Evolutionary conservation across 331 rosid species (phyloP), one percentile per base, ranked within the genome.

Genomic region (Saraca asoca): DNA sequence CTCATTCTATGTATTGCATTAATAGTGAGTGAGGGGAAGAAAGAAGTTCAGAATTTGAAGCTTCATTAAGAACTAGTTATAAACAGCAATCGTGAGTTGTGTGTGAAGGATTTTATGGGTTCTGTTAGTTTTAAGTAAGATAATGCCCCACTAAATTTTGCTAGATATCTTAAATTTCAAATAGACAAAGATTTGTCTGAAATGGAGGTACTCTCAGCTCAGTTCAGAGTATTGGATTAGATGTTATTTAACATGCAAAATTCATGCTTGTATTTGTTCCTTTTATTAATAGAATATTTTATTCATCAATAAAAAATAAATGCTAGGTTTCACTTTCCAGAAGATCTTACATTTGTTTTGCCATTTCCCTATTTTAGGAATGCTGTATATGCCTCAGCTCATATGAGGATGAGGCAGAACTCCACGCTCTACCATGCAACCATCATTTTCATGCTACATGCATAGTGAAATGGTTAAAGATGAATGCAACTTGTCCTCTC

Each of bases 401-500:
- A 9, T 94, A 94, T n/a, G 97, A 90, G 74, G 91, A 94, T 39
- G 97, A 95, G 69, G 80, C 64, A 50, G 99, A 94, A 74, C 96
- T 94, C 61, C 89, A 94, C 51, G 74, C 92, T 70, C 92, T 94
- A 66, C 97, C 97, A 35, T 94, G 99, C 83, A 94, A 83, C 78
- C 99, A 94, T 75, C 99, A 94, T 77, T 94, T 90, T 56, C 99
- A 94, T 67, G 69, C 80, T 43, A 37, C 82, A 3, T 94, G 99
- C 76, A 90, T 90, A 59, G 79, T 79, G 73, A 94, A 90, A 78
- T 94, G 99, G 99, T 81, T 94, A 49, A 90, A 86, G 84, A 88
- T 94, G 95, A 94, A 94, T 72, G 99, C 99, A 46, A 90, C 97
- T 45, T 94, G 99, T 79, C 97, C 99, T 53, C 97, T 90, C 73